Conservation (phyloP, 768 basidiomycete species). For the Podaxis sp. region DNA sequence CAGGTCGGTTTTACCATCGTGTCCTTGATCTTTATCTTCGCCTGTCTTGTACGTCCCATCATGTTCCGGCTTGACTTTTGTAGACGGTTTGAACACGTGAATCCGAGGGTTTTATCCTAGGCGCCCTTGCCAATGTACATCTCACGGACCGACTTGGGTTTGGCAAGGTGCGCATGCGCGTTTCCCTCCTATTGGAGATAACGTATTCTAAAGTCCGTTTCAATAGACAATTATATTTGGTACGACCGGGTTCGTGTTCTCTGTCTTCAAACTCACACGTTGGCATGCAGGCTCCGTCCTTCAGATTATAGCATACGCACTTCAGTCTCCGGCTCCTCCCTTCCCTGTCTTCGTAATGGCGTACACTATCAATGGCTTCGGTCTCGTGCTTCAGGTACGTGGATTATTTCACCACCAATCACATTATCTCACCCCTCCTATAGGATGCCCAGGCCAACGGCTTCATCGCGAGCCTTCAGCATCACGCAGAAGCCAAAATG, state of each 20-base stretch:
- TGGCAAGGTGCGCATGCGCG: slow-evolving; percentile 35
- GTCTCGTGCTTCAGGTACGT: slow-evolving; percentile 45
- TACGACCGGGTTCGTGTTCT: not conserved
- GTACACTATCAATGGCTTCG: slow-evolving; percentile 43
- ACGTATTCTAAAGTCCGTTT: not conserved
- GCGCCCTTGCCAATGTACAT: slow-evolving; percentile 39
- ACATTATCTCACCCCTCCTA: not conserved
- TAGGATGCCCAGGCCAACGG: slow-evolving; percentile 76
- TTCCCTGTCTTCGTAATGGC: slow-evolving; percentile 63
- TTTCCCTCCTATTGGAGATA: not conserved
- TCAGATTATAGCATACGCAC: slow-evolving; percentile 53
- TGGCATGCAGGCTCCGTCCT: slow-evolving; percentile 42
- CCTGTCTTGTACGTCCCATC: slow-evolving; percentile 34
- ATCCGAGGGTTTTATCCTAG: slow-evolving; percentile 39
- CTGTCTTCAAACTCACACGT: not conserved
- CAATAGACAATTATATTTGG: slow-evolving; percentile 16
- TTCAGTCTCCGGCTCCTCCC: slow-evolving; percentile 57
- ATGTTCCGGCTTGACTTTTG: not conserved
- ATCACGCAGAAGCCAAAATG: slow-evolving; percentile 65
- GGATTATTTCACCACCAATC: not conserved
- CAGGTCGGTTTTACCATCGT: slow-evolving; percentile 54
- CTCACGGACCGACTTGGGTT: slow-evolving; percentile 39
- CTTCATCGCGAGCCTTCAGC: slow-evolving; percentile 59
- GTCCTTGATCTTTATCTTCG: slow-evolving; percentile 56
- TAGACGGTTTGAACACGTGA: not conserved